Evolutionary conservation across 805 yeast genomes (phyloP).

Genomic region (Ogataea pilisensis): DNA sequence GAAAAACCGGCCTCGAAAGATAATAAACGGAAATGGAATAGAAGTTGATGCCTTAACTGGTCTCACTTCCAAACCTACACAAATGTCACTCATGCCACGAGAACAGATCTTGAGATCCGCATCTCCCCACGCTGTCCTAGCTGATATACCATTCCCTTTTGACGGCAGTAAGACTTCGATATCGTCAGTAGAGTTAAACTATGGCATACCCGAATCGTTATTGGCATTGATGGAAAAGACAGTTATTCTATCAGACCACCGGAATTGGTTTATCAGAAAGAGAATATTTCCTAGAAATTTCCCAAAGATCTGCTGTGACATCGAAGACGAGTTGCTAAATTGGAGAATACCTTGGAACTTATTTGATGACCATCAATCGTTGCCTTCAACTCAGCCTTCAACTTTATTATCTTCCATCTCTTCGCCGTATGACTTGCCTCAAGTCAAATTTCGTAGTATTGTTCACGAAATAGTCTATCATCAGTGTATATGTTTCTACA

Average conservation of each 20-base stretch:
- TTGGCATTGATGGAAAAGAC: slow-evolving; percentile 43
- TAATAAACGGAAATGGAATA: slow-evolving; percentile 3
- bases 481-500: slow-evolving; percentile 38
- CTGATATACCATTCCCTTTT: slow-evolving; percentile 20
- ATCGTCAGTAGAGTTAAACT: slow-evolving; percentile 36
- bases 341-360: slow-evolving; percentile 48
- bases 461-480: slow-evolving; percentile 41
- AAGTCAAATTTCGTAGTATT: slow-evolving; percentile 29
- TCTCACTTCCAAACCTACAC: slow-evolving; percentile 7
- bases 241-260: slow-evolving; percentile 47
- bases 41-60: slow-evolving; percentile 21
- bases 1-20: neutral
- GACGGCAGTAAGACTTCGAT: slow-evolving; percentile 8
- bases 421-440: neutral
- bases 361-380: slow-evolving; percentile 19
- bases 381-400: neutral
- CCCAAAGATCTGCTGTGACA: slow-evolving; percentile 51
- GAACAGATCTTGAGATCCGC: slow-evolving; percentile 8
- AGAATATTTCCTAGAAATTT: slow-evolving; percentile 49
- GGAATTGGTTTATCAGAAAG: slow-evolving; percentile 40
- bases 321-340: slow-evolving; percentile 43
- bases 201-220: slow-evolving; percentile 45
- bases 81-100: slow-evolving; percentile 7
- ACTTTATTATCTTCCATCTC: neutral
- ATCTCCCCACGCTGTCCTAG: slow-evolving; percentile 2